These are phyloP conservation scores for Cladophialophora psammophila DNA, from an alignment of 2,329 filamentous ascomycete species.

Conservation along the genomic window DNA sequence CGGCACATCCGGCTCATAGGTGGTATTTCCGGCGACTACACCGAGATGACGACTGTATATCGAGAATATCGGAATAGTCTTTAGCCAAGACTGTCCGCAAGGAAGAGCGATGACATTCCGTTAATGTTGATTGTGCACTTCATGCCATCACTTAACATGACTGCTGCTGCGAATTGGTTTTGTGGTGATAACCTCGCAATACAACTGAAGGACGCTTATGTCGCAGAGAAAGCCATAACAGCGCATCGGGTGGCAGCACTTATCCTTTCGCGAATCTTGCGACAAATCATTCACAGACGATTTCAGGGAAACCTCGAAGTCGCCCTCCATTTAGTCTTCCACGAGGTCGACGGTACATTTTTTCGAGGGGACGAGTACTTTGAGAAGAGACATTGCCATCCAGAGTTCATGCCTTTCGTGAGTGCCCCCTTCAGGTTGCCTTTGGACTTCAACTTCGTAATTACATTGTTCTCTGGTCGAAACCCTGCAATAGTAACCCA, in stretches of 20 bases:
- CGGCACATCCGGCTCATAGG: slow-evolving; percentile 11
- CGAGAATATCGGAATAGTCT: slow-evolving; percentile 12
- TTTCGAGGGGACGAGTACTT: neutral
- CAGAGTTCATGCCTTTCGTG: neutral
- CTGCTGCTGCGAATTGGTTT: slow-evolving; percentile 13
- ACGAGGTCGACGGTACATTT: slow-evolving; percentile 20
- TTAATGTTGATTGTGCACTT: slow-evolving; percentile 16
- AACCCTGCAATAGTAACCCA: neutral
- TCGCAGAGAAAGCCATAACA: slow-evolving; percentile 12
- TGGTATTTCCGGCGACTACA: neutral
- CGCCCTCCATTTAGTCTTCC: slow-evolving; percentile 8
- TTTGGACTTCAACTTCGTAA: neutral
- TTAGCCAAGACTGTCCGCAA: neutral
- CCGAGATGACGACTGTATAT: neutral
- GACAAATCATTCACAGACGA: neutral
- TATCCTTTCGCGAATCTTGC: slow-evolving; percentile 19
- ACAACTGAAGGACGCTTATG: neutral
- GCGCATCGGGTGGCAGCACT: slow-evolving; percentile 15
- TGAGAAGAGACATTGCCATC: slow-evolving; percentile 1
- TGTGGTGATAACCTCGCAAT: no score
- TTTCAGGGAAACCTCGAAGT: neutral
- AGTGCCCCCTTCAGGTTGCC: neutral
- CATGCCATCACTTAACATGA: slow-evolving; percentile 7
- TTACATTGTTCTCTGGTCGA: neutral
- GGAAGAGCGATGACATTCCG: neutral